Evolutionary conservation across 2,329 filamentous ascomycete genomes (phyloP).

Genomic region (Botrytis cinerea): DNA sequence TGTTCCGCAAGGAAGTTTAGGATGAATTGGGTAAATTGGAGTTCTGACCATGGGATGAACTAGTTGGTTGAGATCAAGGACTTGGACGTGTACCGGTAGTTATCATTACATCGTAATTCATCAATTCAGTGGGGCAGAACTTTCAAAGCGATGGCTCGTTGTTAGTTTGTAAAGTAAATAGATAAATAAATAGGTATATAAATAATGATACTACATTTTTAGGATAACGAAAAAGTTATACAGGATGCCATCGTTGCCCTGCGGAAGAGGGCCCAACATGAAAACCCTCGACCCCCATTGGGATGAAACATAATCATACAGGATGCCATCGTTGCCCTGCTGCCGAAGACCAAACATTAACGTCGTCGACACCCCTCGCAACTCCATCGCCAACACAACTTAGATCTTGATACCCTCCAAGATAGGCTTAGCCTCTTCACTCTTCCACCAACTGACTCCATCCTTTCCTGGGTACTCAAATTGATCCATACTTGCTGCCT

Average conservation of each 20-base stretch:
- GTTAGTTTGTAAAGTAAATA: background rate
- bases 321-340: slow-evolving; percentile 41
- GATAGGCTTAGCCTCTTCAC: slow-evolving; percentile 50
- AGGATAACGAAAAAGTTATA: slow-evolving; percentile 29
- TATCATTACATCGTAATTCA: background rate
- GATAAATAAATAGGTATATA: slow-evolving; percentile 13
- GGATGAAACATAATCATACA: slow-evolving; percentile 29
- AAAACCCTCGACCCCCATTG: slow-evolving; percentile 38
- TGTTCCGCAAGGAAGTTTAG: slow-evolving; percentile 1
- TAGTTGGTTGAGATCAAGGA: background rate
- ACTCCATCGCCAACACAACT: background rate
- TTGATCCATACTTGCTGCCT: slow-evolving; percentile 78
- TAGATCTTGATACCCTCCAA: slow-evolving; percentile 42
- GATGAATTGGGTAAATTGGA: slow-evolving; percentile 12
- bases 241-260: slow-evolving; percentile 41
- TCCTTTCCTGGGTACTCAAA: slow-evolving; percentile 73
- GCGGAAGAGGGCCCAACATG: slow-evolving; percentile 38
- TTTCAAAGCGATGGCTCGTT: background rate
- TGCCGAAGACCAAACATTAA: slow-evolving; percentile 37
- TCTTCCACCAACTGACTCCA: slow-evolving; percentile 81
- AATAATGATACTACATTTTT: slow-evolving; percentile 18
- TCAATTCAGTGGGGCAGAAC: background rate
- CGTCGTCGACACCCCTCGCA: slow-evolving; percentile 31
- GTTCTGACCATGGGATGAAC: slow-evolving; percentile 1
- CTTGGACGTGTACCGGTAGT: background rate